Percentiles rank a stretch among this genome's conserved stretches.
Conservation (phyloP, 2,329 filamentous ascomycete species). For the Alternaria atra region DNA sequence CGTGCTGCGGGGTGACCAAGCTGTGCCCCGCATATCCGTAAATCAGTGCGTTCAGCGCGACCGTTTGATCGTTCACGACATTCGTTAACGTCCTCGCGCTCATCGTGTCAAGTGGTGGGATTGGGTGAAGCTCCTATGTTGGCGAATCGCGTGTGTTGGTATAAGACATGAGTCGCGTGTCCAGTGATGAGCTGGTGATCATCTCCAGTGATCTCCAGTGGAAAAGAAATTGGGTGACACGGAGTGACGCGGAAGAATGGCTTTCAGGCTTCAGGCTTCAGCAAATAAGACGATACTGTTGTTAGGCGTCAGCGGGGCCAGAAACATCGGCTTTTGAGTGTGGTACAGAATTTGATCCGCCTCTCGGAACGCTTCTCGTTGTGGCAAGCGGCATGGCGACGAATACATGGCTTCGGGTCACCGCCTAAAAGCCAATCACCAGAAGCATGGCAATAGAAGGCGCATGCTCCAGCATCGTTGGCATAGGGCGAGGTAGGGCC, state of each 20-base stretch:
- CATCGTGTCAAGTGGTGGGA: slow-evolving; percentile 35
- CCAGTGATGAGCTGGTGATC: slow-evolving; percentile 32
- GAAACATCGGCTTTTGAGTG: slow-evolving; percentile 37
- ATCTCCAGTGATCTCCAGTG: slow-evolving; percentile 28
- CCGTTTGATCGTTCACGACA: slow-evolving; percentile 54
- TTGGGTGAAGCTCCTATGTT: slow-evolving; percentile 15
- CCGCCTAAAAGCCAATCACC: slow-evolving; percentile 41
- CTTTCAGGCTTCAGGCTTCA: slow-evolving; percentile 21
- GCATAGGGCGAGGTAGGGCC: slow-evolving; percentile 30
- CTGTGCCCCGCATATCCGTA: slow-evolving; percentile 62
- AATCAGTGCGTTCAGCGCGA: slow-evolving; percentile 60
- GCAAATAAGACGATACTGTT: slow-evolving; percentile 36
- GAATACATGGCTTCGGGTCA: slow-evolving; percentile 42
- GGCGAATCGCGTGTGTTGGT: slow-evolving; percentile 23
- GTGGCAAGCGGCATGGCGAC: slow-evolving; percentile 48
- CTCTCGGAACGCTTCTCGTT: slow-evolving; percentile 30
- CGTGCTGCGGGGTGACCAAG: slow-evolving; percentile 59
- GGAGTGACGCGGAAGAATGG: slow-evolving; percentile 16
- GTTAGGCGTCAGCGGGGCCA: slow-evolving; percentile 46
- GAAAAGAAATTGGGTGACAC: slow-evolving; percentile 6
- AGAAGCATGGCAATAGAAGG: slow-evolving; percentile 21
- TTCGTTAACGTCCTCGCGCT: slow-evolving; percentile 51
- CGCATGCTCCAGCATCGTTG: slow-evolving; percentile 31
- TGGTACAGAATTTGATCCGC: slow-evolving; percentile 40
- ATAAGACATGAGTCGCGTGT: slow-evolving; percentile 28